Percentiles rank a stretch among this genome's conserved stretches.
These are phyloP conservation scores for sorghum (Sorghum bicolor) DNA, from an alignment of 176 grass and related monocot genomes.

Conservation along the genomic window Sorghum_bicolor_NCBIv3 NC_012879.2:55289501-55290000, in stretches of 20 bases:
- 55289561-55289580: constrained; percentile 81
- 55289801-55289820: neutral
- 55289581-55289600: constrained; percentile 78
- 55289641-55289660: constrained; percentile 68
- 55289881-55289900: neutral
- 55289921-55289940: neutral
- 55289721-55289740: neutral
- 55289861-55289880: neutral
- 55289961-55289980: neutral
- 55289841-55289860: no score
- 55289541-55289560: neutral
- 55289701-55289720: no score
- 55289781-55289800: neutral
- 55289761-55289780: neutral
- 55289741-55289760: neutral
- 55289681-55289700: constrained; percentile 54
- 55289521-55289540: constrained; percentile 10
- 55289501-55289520: neutral
- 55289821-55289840: neutral
- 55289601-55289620: constrained; percentile 87
- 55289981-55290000: neutral
- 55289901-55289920: neutral
- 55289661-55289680: constrained; percentile 42
- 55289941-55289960: neutral
- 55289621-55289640: constrained; percentile 55